Evolutionary conservation across 2,329 filamentous ascomycete species (phyloP), one percentile per base, ranked within the genome.

Genomic region (Juglanconis juglandina): DNA sequence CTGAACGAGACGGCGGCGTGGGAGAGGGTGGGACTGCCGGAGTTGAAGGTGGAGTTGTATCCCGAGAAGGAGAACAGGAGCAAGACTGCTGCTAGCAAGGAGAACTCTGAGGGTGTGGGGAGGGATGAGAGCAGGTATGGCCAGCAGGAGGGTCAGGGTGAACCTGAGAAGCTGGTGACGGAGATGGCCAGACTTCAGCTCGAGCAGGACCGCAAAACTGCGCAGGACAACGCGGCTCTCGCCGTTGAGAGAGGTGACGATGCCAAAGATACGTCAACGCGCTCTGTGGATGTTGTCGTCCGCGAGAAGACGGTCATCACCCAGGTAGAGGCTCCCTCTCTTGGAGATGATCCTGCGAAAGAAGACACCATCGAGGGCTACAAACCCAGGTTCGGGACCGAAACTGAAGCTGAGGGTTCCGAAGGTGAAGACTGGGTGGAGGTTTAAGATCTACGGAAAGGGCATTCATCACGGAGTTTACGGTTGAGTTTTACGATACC

Each of bases 1-100:
- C 83, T 98, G 44, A 88, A 84, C 65, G 90, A 95, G 70, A 88
- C 89, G 64, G 91, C 92, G 0, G 91, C 90, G 0, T 96, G 93
- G 92, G 86, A 95, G 73, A 82, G 93, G 56, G 83, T 83, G 5
- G 86, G 83, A 3, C 81, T 81, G 35, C 76, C 77, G 1, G 79
- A 81, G 24, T 80, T 83, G 46, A 71, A 79, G 48, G 84, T 92
- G 63, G 81, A 88, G 41, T 69, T 92, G 41, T 63, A 61, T 13
- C 73, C 89, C 1, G 86, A 91, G 57, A 91, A 96, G 72, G 83
- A 84, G 52, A 81, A 79, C 68, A 24, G 24, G 24, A 24, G 24
- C 24, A 24, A 24, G 24, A 24, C 24, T 24, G 46, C 46, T 75
- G 78, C 5, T 24, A n/a, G 42, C 42, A 46, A 46, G 17, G 10